Evolutionary conservation across 2,329 filamentous ascomycete genomes (phyloP), one percentile per base, ranked within the genome.

Genomic region (Monascus ruber): DNA sequence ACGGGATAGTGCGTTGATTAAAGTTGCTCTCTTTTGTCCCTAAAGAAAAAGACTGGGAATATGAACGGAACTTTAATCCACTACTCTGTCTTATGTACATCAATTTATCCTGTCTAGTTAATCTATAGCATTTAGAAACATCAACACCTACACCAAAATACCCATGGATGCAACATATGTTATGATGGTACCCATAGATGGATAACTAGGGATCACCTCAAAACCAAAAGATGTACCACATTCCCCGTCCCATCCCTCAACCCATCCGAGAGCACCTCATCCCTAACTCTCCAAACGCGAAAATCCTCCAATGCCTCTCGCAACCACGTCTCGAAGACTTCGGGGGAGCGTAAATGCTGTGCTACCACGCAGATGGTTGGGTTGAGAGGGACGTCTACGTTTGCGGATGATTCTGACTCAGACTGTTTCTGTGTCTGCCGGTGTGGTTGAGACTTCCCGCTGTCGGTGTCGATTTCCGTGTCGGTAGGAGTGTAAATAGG

Each of bases 281-380:
- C 80, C 0, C 79, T 77, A 5, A 94, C 61, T 41, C 84, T 73
- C 85, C 87, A 96, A 5, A 82, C 77, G 7, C 70, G 69, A 53
- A 96, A 96, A 6, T 60, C 56, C 27, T 57, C 57, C 43, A 75
- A 63, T 47, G 94, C 88, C 38, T 75, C 74, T 44, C 68, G 69
- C 36, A 94, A 64, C 85, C 88, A 96, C 9, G 71, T 66, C 51
- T 89, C 81, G 50, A 96, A 91, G 5, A 96, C 85, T 28, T 88
- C 82, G 2, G 84, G 76, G 26, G 85, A 81, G 26, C 91, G 77
- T 36, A 95, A 74, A 62, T 96, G 89, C 66, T 96, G 89, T 24
- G 85, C 89, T 37, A 96, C 73, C 5, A 96, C 63, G 54, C 84
- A 88, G 1, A 94, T 48, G 4, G 84, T 82, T 2, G 82, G 74